A percentile compares a stretch with the other conserved stretches of the same genome.
phyloP scores from a whole-genome alignment of 345 rosid species.

The Laguncularia racemosa region DNA sequence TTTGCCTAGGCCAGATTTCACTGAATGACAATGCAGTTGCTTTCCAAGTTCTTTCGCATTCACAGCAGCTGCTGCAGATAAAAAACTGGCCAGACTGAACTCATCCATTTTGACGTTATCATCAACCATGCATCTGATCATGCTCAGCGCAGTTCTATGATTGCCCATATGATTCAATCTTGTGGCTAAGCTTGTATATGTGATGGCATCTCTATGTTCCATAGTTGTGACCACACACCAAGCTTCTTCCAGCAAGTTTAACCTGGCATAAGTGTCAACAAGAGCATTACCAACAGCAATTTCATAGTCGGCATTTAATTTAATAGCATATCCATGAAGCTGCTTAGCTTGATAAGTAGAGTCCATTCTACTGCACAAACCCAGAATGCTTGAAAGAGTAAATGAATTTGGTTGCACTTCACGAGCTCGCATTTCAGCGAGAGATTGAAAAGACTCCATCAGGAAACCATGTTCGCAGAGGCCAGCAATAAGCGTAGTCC shows the following conservation, averaged over 20 bases:
- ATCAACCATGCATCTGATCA: slow-evolving; percentile 30
- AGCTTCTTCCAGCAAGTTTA: slow-evolving; percentile 32
- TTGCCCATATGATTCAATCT: slow-evolving; percentile 49
- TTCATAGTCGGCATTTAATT: slow-evolving; percentile 24
- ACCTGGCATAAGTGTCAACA: slow-evolving; percentile 50
- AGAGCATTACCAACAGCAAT: slow-evolving; percentile 48
- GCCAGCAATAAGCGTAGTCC: slow-evolving; percentile 69
- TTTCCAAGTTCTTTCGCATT: slow-evolving; percentile 38
- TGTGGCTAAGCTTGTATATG: slow-evolving; percentile 60
- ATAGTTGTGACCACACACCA: slow-evolving; percentile 35
- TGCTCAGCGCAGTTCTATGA: slow-evolving; percentile 32
- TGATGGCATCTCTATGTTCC: slow-evolving; percentile 40
- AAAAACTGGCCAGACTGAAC: slow-evolving; percentile 49
- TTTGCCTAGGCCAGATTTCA: slow-evolving; percentile 41
- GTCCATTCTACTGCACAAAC: slow-evolving; percentile 27
- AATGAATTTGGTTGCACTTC: slow-evolving; percentile 46
- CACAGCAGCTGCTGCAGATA: slow-evolving; percentile 52
- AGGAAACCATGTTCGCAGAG: slow-evolving; percentile 35
- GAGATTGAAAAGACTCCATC: slow-evolving; percentile 28
- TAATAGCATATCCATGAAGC: slow-evolving; percentile 45
- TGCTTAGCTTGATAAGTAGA: slow-evolving; percentile 20
- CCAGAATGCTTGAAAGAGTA: slow-evolving; percentile 47
- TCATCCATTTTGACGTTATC: slow-evolving; percentile 44
- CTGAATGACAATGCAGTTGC: slow-evolving; percentile 57
- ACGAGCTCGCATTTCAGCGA: slow-evolving; percentile 37